A percentile compares a stretch with the other conserved stretches of the same genome.
Evolutionary conservation across 768 basidiomycete species (phyloP).

Genomic region (Agrocybe praecox): DNA sequence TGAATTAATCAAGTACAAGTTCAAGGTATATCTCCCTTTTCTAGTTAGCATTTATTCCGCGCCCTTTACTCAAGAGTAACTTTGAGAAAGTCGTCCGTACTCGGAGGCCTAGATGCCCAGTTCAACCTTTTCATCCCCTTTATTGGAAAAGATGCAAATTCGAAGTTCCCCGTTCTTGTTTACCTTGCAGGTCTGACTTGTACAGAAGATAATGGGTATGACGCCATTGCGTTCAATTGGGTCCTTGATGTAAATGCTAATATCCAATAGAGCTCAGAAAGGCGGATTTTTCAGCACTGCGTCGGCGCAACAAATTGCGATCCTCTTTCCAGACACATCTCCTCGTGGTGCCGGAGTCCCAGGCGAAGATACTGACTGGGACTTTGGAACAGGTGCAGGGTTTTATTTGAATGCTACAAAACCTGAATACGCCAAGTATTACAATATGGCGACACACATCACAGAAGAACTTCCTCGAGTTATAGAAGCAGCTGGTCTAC

Average conservation of each 20-base stretch:
- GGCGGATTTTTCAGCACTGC: slow-evolving; percentile 91
- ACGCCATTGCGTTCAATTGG: background rate
- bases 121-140: slow-evolving; percentile 92
- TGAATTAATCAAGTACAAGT: slow-evolving; percentile 83
- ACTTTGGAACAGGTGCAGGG: slow-evolving; percentile 94
- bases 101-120: slow-evolving; percentile 68
- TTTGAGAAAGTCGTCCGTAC: slow-evolving; percentile 59
- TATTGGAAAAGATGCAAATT: slow-evolving; percentile 37
- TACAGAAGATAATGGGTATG: slow-evolving; percentile 91
- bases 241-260: background rate
- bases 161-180: slow-evolving; percentile 67
- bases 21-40: slow-evolving; percentile 52
- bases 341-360: slow-evolving; percentile 89
- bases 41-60: too few relatives aligned
- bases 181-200: slow-evolving; percentile 92
- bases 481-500: slow-evolving; percentile 71
- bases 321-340: slow-evolving; percentile 95
- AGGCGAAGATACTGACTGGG: slow-evolving; percentile 83
- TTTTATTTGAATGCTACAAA: slow-evolving; percentile 95
- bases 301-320: slow-evolving; percentile 80
- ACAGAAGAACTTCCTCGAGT: slow-evolving; percentile 83
- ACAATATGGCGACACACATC: slow-evolving; percentile 89
- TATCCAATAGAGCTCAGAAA: slow-evolving; percentile 74
- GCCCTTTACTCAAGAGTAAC: background rate
- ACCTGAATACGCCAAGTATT: slow-evolving; percentile 69